These are phyloP conservation scores for Sclerotinia glacialis DNA, from an alignment of 2,329 filamentous ascomycete genomes.

Conservation along the genomic window DNA sequence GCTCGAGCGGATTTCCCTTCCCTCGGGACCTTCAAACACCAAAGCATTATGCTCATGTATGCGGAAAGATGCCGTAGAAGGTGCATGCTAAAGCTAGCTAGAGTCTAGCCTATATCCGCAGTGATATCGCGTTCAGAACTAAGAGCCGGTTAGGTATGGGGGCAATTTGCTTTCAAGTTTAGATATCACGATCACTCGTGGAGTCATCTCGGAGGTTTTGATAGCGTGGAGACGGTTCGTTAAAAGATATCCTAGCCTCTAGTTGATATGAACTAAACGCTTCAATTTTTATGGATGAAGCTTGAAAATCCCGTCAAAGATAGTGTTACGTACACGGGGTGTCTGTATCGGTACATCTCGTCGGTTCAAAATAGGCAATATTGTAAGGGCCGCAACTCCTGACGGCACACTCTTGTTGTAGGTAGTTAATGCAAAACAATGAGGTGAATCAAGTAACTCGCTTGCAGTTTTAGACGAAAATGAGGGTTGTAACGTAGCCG, in stretches of 20 bases:
- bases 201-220: not conserved
- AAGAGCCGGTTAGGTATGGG: not conserved
- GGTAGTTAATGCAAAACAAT: not conserved
- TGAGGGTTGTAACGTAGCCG: not conserved
- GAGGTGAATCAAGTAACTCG: not conserved
- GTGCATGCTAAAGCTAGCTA: not conserved
- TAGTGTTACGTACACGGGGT: too few relatives aligned
- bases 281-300: not conserved
- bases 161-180: not conserved
- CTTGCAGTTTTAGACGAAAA: conserved; percentile 5
- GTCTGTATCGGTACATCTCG: not conserved
- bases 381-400: not conserved
- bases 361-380: not conserved
- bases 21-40: not conserved
- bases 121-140: not conserved
- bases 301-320: not conserved
- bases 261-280: not conserved
- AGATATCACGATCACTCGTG: not conserved
- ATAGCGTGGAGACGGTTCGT: not conserved
- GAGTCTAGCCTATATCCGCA: not conserved
- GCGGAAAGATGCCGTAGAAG: not conserved
- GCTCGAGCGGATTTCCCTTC: conserved; percentile 2
- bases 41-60: not conserved
- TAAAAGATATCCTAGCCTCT: not conserved
- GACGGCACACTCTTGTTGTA: not conserved